Base-by-base conservation (phyloP, 139 green algal genomes). In the Chlorella sp. region DNA sequence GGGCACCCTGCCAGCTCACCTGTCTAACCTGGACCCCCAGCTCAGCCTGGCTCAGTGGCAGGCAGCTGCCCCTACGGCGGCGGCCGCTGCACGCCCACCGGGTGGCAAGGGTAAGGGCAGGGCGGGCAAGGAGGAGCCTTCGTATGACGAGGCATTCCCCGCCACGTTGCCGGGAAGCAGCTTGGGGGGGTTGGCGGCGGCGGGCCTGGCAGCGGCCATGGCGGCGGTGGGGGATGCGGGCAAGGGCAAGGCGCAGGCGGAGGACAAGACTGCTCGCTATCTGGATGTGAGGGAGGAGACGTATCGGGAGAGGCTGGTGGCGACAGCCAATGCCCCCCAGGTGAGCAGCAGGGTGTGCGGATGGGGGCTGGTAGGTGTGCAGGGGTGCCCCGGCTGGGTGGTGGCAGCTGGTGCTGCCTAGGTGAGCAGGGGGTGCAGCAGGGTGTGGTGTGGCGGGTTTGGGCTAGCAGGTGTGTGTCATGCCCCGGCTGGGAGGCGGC, bases 1-100 rank as follows among this genome's bases (percentile, higher is more conserved):
- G 69, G 95, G 95, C 30, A 86, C 79, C 26, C 91, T 96, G 79
- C 94, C 94, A 24, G 39, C 82, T 24, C 66, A 88, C n/a, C 84
- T 96, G 36, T 64, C 83, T 1, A 75, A 68, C 7, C 87, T 98
- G n/a, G 93, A 97, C 88, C 57, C 81, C 0, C 76, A 92, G 22
- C 86, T 95, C 36, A 64, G 19, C 36, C 84, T 87, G 37, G 85
- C 69, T 0, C 69, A 32, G 69, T 89, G 85, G 71, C 85, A 82
- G 22, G 85, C 69, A 7, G 61, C 83, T 5, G 83, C 81, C 12
- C 37, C 28, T 53, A 60, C 22, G 34, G 83, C 61, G 18, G 30
- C 39, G 26, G 36, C 66, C 3, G 84, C 39, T 30, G 21, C 84
- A 1, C 39, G 26, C 68, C 40, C 7, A 19, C 60, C 22, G n/a